phyloP scores from a whole-genome alignment of 2,329 filamentous ascomycete species.

The Nemania bipapillata region DNA sequence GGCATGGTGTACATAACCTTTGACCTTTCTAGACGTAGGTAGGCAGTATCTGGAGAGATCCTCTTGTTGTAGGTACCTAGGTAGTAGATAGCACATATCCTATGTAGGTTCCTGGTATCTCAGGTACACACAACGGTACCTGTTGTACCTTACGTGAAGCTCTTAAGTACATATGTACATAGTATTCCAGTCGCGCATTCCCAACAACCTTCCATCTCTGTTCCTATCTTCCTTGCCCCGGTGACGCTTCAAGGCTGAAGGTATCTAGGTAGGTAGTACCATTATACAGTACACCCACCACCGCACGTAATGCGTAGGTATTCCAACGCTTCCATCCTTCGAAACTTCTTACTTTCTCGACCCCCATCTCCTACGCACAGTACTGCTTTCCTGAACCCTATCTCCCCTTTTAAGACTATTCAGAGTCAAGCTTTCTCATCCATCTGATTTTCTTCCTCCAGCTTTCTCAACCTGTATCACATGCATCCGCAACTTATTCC shows the following conservation, averaged over 20 bases:
- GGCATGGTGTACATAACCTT: not conserved
- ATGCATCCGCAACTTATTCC: constrained; percentile 44
- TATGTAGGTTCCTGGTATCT: not conserved
- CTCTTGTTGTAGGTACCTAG: not conserved
- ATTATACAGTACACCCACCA: not conserved
- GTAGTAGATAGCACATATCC: no score
- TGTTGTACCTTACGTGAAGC: constrained; percentile 1
- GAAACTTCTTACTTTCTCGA: not conserved
- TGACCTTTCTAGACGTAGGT: not conserved
- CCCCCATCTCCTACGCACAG: not conserved
- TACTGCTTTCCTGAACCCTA: not conserved
- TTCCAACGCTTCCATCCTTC: constrained; percentile 13
- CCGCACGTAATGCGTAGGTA: constrained; percentile 3
- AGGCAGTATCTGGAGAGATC: constrained; percentile 14
- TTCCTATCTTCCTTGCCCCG: not conserved
- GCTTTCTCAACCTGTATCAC: constrained; percentile 31
- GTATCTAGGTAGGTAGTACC: no score
- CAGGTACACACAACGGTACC: not conserved
- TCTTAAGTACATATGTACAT: no score
- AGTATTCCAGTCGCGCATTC: not conserved
- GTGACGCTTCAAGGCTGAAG: constrained; percentile 6
- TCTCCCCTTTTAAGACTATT: not conserved
- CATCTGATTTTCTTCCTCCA: not conserved
- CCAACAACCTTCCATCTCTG: not conserved
- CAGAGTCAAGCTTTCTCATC: not conserved